These are phyloP conservation scores for Candida caryicola DNA, from an alignment of 805 yeast species.

Conservation along the genomic window DNA sequence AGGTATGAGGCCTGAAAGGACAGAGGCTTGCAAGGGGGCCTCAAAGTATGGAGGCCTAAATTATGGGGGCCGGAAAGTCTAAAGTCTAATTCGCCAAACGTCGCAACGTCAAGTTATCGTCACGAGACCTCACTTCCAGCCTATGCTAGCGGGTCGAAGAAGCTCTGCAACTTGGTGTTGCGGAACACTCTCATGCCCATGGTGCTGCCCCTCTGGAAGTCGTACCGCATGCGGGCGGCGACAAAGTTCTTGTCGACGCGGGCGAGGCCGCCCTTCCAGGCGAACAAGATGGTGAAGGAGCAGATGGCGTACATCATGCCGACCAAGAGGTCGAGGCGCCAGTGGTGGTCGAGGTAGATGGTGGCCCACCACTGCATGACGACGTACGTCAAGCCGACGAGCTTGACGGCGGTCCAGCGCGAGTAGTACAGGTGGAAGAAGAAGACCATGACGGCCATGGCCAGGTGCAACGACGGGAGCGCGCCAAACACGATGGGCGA, in stretches of 20 bases:
- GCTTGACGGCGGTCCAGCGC: constrained; percentile 31
- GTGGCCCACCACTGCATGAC: constrained; percentile 72
- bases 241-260: constrained; percentile 37
- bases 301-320: constrained; percentile 54
- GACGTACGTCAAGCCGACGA: constrained; percentile 44
- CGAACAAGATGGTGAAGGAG: constrained; percentile 39
- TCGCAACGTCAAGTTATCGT: too few species aligned
- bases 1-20: too few species aligned
- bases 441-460: constrained; percentile 57
- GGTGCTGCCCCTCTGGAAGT: constrained; percentile 42
- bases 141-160: constrained; percentile 45
- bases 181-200: constrained; percentile 67
- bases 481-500: constrained; percentile 71
- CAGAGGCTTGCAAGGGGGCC: too few species aligned
- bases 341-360: constrained; percentile 70
- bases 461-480: constrained; percentile 60
- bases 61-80: too few species aligned
- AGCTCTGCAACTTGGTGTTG: constrained; percentile 45
- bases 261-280: constrained; percentile 24
- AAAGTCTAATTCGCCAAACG: too few species aligned
- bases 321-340: constrained; percentile 57
- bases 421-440: constrained; percentile 43
- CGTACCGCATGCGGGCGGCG: constrained; percentile 36
- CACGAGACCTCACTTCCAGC: too few species aligned
- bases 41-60: too few species aligned